Conservation (phyloP, 2,329 filamentous ascomycete genomes). For the Macrophomina tecta region DNA sequence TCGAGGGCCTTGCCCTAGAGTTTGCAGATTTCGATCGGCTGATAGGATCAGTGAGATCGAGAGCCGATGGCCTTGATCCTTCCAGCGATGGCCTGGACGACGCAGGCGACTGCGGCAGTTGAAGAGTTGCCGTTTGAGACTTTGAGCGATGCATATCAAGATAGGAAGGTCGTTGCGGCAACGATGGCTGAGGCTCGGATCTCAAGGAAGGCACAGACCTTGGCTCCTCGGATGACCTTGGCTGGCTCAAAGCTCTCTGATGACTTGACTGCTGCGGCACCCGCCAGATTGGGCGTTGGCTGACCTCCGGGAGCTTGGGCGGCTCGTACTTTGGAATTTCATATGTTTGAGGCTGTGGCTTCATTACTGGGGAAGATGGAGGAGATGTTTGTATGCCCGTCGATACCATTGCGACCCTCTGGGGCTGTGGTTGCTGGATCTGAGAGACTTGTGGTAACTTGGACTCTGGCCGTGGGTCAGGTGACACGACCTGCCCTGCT, state of each 20-base stretch:
- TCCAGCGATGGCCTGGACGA: constrained; percentile 74
- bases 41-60: constrained; percentile 66
- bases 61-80: constrained; percentile 66
- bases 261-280: constrained; percentile 56
- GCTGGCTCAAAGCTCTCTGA: constrained; percentile 56
- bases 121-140: constrained; percentile 57
- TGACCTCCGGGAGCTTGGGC: constrained; percentile 47
- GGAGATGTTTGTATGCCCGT: constrained; percentile 82
- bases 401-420: constrained; percentile 63
- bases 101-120: constrained; percentile 60
- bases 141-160: constrained; percentile 56
- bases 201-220: constrained; percentile 43
- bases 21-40: constrained; percentile 68
- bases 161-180: constrained; percentile 48
- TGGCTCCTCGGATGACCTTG: constrained; percentile 49
- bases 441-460: constrained; percentile 35
- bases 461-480: constrained; percentile 36
- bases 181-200: constrained; percentile 41
- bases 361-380: constrained; percentile 44
- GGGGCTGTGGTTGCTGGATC: constrained; percentile 54
- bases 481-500: constrained; percentile 34
- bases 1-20: constrained; percentile 73
- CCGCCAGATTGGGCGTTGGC: constrained; percentile 58
- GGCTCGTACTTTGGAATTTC: constrained; percentile 28
- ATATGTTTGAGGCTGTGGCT: background rate